Percentiles rank a stretch among this genome's conserved stretches.
These are phyloP conservation scores for Rosa chinensis DNA, from an alignment of 306 rosid genomes.

Conservation along the genomic window DNA sequence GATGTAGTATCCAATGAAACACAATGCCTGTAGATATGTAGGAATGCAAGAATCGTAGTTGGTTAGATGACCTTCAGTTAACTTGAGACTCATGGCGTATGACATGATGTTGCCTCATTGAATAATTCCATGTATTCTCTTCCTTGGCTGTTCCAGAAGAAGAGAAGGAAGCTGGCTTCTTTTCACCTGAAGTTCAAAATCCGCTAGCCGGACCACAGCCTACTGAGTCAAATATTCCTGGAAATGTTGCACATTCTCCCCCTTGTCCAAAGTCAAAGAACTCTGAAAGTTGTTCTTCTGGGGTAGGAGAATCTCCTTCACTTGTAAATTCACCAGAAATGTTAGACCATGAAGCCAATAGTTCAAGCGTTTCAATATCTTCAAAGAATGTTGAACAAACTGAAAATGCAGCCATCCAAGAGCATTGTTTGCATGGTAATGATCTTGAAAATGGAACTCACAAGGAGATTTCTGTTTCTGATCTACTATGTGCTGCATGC, in stretches of 20 bases:
- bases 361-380: not conserved
- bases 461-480: constrained; percentile 48
- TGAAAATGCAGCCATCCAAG: constrained; percentile 6
- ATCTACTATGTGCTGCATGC: constrained; percentile 71
- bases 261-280: constrained; percentile 1
- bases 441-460: constrained; percentile 23
- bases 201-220: constrained; percentile 36
- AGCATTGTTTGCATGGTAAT: not conserved
- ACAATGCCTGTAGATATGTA: not conserved
- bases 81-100: not conserved
- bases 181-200: constrained; percentile 64
- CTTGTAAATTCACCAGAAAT: constrained; percentile 14
- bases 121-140: not conserved
- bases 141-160: constrained; percentile 53
- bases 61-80: not conserved
- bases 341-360: constrained; percentile 22
- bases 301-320: constrained; percentile 4
- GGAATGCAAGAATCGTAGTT: not conserved
- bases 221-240: constrained; percentile 31
- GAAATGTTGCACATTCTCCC: constrained; percentile 12
- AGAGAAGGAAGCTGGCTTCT: constrained; percentile 45
- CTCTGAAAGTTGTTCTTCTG: constrained; percentile 8
- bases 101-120: not conserved
- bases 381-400: constrained; percentile 4
- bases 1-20: not conserved